Percentiles rank a stretch among this genome's conserved stretches.
These are phyloP conservation scores for Earliella scabrosa DNA, from an alignment of 1,284 basidiomycete species.

Conservation along the genomic window DNA sequence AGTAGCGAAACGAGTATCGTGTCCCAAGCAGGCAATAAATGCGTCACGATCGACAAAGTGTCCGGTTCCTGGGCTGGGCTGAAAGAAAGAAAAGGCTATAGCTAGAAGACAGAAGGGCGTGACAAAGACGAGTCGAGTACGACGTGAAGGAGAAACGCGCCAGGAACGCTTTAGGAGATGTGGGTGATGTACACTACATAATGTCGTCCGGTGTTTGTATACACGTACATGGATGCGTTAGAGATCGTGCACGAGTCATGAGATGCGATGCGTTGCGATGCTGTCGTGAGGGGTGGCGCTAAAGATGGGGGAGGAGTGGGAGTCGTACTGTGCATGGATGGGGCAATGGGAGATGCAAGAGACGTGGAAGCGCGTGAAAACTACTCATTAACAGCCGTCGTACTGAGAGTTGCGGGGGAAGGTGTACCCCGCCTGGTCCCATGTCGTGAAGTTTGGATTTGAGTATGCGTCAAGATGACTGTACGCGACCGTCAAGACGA, in stretches of 20 bases:
- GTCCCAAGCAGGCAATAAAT: background rate
- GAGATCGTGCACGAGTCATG: constrained; percentile 24
- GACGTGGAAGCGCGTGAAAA: background rate
- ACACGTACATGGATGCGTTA: constrained; percentile 24
- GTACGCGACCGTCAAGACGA: background rate
- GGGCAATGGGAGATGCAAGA: background rate
- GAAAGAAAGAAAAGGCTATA: background rate
- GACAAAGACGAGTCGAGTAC: background rate
- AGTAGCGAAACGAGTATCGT: too few species aligned
- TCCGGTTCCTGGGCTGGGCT: constrained; percentile 1
- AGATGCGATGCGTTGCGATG: constrained; percentile 15
- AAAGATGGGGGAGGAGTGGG: background rate
- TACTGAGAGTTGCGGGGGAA: constrained; percentile 69
- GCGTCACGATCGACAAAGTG: background rate
- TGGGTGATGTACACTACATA: constrained; percentile 20
- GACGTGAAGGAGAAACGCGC: background rate
- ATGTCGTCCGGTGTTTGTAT: constrained; percentile 21
- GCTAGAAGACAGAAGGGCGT: background rate
- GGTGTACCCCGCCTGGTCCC: constrained; percentile 65
- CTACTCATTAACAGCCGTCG: constrained; percentile 57
- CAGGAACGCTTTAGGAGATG: constrained; percentile 11
- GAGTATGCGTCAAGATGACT: constrained; percentile 72
- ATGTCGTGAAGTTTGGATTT: constrained; percentile 77
- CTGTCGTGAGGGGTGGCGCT: constrained; percentile 3
- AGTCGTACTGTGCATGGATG: background rate